Evolutionary conservation across 345 rosid genomes (phyloP), one percentile per base, ranked within the genome.

Genomic region (Limnanthes douglasii): DNA sequence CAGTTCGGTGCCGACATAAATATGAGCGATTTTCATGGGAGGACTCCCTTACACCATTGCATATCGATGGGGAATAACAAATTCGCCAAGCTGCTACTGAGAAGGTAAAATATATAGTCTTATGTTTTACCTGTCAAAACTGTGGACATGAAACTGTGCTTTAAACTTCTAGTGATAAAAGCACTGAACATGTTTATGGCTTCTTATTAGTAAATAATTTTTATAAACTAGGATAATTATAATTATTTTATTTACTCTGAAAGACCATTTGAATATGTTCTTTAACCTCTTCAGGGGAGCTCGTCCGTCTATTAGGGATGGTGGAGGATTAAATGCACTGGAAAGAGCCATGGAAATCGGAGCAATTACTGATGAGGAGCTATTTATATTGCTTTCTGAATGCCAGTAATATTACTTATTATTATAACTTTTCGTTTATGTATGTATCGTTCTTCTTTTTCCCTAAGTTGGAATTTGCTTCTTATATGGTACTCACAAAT

Each of bases 311-410:
- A 56, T 75, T 45, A 80, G 62, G 52, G 97, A 86, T 30, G 69
- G 59, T 6, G 75, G 73, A 36, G 97, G 97, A 8, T 64, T 70
- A 44, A 75, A 70, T 31, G 78, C 68, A 18, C 55, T 86, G 39
- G 97, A 86, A 41, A 81, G 94, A 45, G 85, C 86, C 18, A 86
- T 81, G 97, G 94, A 81, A 48, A 78, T 64, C 64, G 97, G 97
- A 44, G 84, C 97, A 15, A 81, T 86, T 32, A 60, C 81, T 2
- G 92, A 86, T 31, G 97, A 86, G 44, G 77, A 81, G 53, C 66
- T 86, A 18, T 81, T 86, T 51, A 56, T 86, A 51, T 32, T 75
- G 56, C 84, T 86, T 19, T 60, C 77, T 2, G 92, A 73, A 54
- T 56, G 67, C 58, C 30, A 59, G 29, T 57, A 16, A 34, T 25